Evolutionary conservation across 1,284 basidiomycete genomes (phyloP).

Genomic region (Ceratobasidium papillatum): DNA sequence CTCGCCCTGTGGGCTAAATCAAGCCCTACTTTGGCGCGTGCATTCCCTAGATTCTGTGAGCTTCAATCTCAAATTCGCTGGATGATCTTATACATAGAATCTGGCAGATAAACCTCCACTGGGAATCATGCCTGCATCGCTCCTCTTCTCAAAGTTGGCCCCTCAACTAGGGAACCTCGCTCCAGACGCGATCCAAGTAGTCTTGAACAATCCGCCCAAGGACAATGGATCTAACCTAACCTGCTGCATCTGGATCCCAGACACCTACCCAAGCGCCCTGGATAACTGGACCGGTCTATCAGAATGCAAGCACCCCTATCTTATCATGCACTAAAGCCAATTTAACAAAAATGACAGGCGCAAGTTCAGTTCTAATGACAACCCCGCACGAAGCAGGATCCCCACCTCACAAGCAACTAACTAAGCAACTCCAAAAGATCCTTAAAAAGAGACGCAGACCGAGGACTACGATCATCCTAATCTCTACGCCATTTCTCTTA

Average conservation of each 20-base stretch:
- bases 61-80: neutral
- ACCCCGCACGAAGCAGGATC: constrained; percentile 7
- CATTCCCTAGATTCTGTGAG: neutral
- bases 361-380: constrained; percentile 12
- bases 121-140: neutral
- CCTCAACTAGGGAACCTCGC: constrained; percentile 14
- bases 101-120: neutral
- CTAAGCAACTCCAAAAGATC: neutral
- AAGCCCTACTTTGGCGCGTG: neutral
- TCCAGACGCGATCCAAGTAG: constrained; percentile 1
- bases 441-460: neutral
- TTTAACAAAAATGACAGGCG: neutral
- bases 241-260: constrained; percentile 19
- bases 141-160: constrained; percentile 20
- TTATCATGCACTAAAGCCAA: neutral
- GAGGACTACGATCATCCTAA: neutral
- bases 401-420: neutral
- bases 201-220: neutral
- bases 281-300: neutral
- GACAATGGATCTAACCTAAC: neutral
- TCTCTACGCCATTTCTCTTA: neutral
- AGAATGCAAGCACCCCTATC: neutral
- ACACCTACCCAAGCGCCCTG: neutral
- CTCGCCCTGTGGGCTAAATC: neutral
- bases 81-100: neutral